Evolutionary conservation across 345 rosid species (phyloP).

Genomic region (Rhizophora apiculata): DNA sequence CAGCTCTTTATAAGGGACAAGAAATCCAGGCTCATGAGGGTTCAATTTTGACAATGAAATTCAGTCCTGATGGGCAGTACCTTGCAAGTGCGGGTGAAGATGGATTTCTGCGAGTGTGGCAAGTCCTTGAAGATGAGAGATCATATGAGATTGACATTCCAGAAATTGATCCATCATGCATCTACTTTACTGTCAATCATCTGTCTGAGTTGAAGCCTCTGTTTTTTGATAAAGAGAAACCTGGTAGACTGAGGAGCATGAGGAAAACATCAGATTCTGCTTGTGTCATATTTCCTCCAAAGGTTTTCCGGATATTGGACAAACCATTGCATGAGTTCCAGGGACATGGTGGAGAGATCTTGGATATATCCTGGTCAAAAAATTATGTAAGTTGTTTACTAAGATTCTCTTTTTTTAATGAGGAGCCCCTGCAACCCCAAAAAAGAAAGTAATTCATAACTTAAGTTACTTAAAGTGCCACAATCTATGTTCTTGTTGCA

Average conservation of each 20-base stretch:
- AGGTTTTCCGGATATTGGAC: constrained; percentile 36
- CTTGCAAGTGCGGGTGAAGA: constrained; percentile 35
- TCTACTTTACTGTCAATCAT: constrained; percentile 35
- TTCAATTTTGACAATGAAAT: constrained; percentile 31
- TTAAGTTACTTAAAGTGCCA: neutral
- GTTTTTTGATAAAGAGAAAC: constrained; percentile 21
- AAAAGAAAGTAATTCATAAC: neutral
- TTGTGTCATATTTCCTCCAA: constrained; percentile 43
- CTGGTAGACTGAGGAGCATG: constrained; percentile 22
- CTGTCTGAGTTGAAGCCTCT: constrained; percentile 32
- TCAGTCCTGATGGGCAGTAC: constrained; percentile 30
- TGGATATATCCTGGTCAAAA: constrained; percentile 57
- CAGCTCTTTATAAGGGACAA: constrained; percentile 23
- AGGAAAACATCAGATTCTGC: constrained; percentile 27
- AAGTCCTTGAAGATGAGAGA: constrained; percentile 20
- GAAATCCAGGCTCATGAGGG: constrained; percentile 30
- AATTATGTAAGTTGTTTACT: constrained; percentile 13
- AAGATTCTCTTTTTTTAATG: neutral
- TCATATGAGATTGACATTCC: constrained; percentile 16
- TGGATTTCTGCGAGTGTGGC: constrained; percentile 29
- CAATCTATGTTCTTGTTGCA: constrained; percentile 39
- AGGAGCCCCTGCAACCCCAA: neutral
- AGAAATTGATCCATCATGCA: constrained; percentile 33
- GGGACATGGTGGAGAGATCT: constrained; percentile 46
- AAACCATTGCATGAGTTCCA: constrained; percentile 47